Percentiles rank a stretch among this genome's conserved stretches.
These are phyloP conservation scores for Schwanniomyces pseudopolymorphus DNA, from an alignment of 805 yeast species.

Conservation along the genomic window DNA sequence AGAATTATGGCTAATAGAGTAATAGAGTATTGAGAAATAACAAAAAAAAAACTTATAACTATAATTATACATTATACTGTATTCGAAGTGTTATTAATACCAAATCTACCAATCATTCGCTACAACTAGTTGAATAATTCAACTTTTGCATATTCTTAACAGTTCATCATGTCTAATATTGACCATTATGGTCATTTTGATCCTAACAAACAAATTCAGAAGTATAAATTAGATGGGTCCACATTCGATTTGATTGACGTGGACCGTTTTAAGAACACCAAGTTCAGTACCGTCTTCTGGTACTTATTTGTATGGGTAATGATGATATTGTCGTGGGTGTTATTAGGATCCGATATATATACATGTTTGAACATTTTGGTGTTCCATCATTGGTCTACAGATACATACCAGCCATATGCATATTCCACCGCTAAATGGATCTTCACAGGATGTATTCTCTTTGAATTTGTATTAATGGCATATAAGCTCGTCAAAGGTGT, in stretches of 20 bases:
- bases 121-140: too few species aligned
- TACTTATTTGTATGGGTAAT: conserved; percentile 45
- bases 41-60: too few species aligned
- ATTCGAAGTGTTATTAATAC: too few species aligned
- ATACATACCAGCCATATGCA: conserved; percentile 44
- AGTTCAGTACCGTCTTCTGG: conserved; percentile 42
- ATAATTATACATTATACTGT: background rate
- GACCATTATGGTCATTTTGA: conserved; percentile 11
- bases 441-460: conserved; percentile 77
- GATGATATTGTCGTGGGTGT: conserved; percentile 53
- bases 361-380: conserved; percentile 75
- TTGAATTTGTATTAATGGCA: conserved; percentile 58
- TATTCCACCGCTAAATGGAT: conserved; percentile 63
- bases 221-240: conserved; percentile 33
- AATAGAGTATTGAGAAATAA: background rate
- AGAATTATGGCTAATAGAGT: background rate
- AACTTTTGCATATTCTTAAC: too few species aligned
- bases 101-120: too few species aligned
- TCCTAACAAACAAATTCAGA: conserved; percentile 24
- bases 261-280: conserved; percentile 45
- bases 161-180: background rate
- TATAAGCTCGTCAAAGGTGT: conserved; percentile 61
- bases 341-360: conserved; percentile 68
- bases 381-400: conserved; percentile 65
- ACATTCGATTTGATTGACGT: conserved; percentile 53